Conservation (phyloP, 306 rosid species). For the Gastrolobium villosum region DNA sequence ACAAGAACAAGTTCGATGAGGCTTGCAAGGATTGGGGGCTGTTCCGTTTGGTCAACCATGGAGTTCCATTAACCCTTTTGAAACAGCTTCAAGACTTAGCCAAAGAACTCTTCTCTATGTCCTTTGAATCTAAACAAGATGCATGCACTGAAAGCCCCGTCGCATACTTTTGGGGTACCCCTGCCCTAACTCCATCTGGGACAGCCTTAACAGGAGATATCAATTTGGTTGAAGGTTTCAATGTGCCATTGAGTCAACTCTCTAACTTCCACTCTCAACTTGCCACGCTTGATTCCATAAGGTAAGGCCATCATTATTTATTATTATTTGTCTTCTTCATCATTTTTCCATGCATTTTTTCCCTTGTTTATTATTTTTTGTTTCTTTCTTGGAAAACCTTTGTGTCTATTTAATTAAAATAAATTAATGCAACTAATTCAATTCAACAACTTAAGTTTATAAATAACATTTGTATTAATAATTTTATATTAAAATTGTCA, state of each 20-base stretch:
- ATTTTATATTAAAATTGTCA: too few relatives aligned
- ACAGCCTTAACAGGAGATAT: slow-evolving; percentile 46
- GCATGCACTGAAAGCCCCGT: slow-evolving; percentile 51
- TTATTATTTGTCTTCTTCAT: neutral
- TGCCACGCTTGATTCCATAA: slow-evolving; percentile 56
- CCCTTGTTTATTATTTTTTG: neutral
- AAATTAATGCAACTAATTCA: too few relatives aligned
- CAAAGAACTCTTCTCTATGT: slow-evolving; percentile 50
- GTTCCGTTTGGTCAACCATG: slow-evolving; percentile 82
- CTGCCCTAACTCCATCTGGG: slow-evolving; percentile 68
- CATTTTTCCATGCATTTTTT: neutral
- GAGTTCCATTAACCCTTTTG: slow-evolving; percentile 65
- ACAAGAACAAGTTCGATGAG: slow-evolving; percentile 46
- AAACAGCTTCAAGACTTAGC: slow-evolving; percentile 52
- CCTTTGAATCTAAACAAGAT: slow-evolving; percentile 65
- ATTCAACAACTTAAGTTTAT: too few relatives aligned
- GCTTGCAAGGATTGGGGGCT: slow-evolving; percentile 77
- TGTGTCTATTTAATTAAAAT: neutral
- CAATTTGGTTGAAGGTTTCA: slow-evolving; percentile 75
- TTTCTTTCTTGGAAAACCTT: neutral
- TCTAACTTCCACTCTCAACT: slow-evolving; percentile 51
- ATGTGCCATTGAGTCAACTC: slow-evolving; percentile 61
- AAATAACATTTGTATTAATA: too few relatives aligned
- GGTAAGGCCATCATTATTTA: slow-evolving; percentile 40
- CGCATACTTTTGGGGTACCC: slow-evolving; percentile 80